Conservation (phyloP, 2,329 filamentous ascomycete genomes). For the Ceratocystis colombiana region DNA sequence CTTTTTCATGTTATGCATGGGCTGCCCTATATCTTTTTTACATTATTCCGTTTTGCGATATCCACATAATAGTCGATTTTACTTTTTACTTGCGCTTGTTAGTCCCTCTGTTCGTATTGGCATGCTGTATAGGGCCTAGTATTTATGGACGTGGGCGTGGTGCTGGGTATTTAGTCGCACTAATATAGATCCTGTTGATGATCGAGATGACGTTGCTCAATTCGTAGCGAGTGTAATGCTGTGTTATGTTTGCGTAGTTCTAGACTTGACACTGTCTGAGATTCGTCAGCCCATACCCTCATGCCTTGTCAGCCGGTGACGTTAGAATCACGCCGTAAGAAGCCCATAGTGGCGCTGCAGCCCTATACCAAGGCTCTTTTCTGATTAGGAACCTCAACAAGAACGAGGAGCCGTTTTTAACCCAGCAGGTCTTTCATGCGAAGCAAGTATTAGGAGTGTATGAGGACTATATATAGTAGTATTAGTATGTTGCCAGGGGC, state of each 20-base stretch:
- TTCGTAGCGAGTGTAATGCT: not conserved
- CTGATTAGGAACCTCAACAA: too few species aligned
- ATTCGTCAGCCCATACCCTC: not conserved
- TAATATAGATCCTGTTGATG: not conserved
- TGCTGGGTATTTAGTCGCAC: not conserved
- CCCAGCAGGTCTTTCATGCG: too few species aligned
- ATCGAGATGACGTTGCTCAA: not conserved
- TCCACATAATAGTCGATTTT: constrained; percentile 23
- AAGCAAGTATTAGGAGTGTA: too few species aligned
- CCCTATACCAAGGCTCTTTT: too few species aligned
- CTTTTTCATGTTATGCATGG: constrained; percentile 18
- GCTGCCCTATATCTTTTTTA: constrained; percentile 18
- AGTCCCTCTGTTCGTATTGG: not conserved
- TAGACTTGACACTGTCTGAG: not conserved
- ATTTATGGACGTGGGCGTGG: not conserved
- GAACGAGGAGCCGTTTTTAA: too few species aligned
- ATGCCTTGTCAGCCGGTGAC: too few species aligned
- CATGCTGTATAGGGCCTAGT: not conserved
- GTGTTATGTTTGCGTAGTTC: too few species aligned
- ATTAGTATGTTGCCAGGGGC: too few species aligned
- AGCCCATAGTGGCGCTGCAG: too few species aligned
- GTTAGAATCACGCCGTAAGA: too few species aligned
- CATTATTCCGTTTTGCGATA: constrained; percentile 17
- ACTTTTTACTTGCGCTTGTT: constrained; percentile 15
- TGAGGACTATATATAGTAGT: too few species aligned